phyloP scores from a whole-genome alignment of 192 early-diverging fungal species.

The Backusella australiensis region DNA sequence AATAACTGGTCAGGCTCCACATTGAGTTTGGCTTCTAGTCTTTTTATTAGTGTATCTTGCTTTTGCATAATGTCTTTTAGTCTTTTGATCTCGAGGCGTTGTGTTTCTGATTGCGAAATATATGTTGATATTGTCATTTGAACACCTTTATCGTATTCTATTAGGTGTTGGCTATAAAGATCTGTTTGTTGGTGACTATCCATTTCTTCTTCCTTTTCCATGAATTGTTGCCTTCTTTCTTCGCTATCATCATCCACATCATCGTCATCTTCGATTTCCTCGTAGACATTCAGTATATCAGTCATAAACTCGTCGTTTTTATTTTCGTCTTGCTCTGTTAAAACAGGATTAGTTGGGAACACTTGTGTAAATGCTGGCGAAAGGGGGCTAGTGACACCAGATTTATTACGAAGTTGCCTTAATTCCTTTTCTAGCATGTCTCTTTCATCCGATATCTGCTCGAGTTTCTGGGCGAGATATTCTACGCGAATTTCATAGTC shows the following conservation, averaged over 20 bases:
- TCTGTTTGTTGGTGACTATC: neutral
- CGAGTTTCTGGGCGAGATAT: constrained; percentile 29
- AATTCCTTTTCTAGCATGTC: constrained; percentile 24
- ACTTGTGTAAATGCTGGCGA: constrained; percentile 7
- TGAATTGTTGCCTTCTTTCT: neutral
- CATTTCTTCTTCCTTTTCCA: neutral
- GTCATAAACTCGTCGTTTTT: constrained; percentile 13
- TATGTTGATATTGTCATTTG: constrained; percentile 24
- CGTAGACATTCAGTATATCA: constrained; percentile 25
- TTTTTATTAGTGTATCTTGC: constrained; percentile 25
- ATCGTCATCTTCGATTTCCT: neutral
- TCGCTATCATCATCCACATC: neutral
- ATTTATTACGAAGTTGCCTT: neutral
- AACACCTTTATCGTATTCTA: constrained; percentile 18
- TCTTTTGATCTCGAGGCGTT: constrained; percentile 14
- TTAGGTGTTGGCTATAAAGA: neutral
- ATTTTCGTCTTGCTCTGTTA: neutral
- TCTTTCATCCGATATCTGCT: constrained; percentile 28
- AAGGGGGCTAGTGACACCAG: neutral
- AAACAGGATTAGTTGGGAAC: neutral
- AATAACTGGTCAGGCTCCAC: constrained; percentile 8
- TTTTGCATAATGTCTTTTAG: constrained; percentile 18
- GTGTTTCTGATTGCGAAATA: constrained; percentile 19
- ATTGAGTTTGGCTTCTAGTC: neutral
- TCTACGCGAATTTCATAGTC: constrained; percentile 33